A percentile compares a stretch with the other conserved stretches of the same genome.
Evolutionary conservation across 139 green algal species (phyloP).

Genomic region (Gonium pectorale): DNA sequence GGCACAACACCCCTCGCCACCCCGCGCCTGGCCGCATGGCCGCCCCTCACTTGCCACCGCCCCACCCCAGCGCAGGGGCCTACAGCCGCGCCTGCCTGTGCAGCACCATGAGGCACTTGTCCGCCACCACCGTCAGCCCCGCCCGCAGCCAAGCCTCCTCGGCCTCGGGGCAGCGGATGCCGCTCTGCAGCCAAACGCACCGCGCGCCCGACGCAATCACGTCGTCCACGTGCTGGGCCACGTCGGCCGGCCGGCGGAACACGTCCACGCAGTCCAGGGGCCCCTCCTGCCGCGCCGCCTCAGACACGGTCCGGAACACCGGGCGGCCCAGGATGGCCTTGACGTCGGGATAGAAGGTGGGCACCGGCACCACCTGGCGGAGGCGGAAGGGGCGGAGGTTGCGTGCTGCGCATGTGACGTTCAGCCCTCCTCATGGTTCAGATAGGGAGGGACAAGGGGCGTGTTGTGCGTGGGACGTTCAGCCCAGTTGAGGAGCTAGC

Average conservation of each 20-base stretch:
- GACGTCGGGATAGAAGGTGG: slow-evolving; percentile 25
- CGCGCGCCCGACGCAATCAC: background rate
- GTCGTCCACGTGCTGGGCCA: slow-evolving; percentile 1
- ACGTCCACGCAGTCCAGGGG: slow-evolving; percentile 36
- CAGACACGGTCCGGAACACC: slow-evolving; percentile 8
- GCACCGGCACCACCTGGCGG: slow-evolving; percentile 1
- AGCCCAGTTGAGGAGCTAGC: too few species aligned
- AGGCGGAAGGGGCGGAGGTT: background rate
- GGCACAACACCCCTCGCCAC: too few species aligned
- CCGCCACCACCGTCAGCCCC: slow-evolving; percentile 17
- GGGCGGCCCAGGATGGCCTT: slow-evolving; percentile 22
- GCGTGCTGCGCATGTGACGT: too few species aligned
- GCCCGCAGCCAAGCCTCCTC: slow-evolving; percentile 33
- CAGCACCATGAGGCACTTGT: slow-evolving; percentile 39
- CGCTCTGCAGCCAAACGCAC: slow-evolving; percentile 27
- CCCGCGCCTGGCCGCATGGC: too few species aligned
- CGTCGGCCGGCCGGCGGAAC: slow-evolving; percentile 13
- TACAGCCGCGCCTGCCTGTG: slow-evolving; percentile 9
- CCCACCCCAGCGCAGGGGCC: too few species aligned
- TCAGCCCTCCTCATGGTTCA: too few species aligned
- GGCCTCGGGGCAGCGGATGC: slow-evolving; percentile 39
- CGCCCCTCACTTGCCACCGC: too few species aligned
- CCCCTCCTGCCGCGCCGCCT: background rate
- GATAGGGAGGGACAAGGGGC: too few species aligned
- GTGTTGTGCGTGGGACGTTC: too few species aligned